These are phyloP conservation scores for Thalia dealbata DNA, from an alignment of 176 grass and related monocot species.

Conservation along the genomic window DNA sequence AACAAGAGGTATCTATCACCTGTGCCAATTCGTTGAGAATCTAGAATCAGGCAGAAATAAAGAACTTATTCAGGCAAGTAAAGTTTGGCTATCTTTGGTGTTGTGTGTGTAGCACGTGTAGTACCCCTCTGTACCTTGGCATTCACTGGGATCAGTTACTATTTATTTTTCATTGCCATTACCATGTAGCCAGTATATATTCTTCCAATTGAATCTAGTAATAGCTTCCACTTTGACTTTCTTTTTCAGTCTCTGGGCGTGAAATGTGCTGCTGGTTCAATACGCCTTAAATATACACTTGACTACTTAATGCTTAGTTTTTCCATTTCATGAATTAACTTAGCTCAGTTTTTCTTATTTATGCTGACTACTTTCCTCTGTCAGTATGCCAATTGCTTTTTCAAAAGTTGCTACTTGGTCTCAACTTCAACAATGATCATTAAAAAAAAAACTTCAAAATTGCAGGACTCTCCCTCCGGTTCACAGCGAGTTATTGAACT, in stretches of 20 bases:
- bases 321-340: background rate
- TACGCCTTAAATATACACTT: background rate
- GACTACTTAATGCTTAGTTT: background rate
- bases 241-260: background rate
- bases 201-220: background rate
- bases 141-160: background rate
- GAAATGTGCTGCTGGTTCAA: too few relatives aligned
- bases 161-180: background rate
- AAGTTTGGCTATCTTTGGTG: background rate
- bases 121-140: background rate
- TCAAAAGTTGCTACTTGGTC: background rate
- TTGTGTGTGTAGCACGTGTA: background rate
- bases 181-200: background rate
- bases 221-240: background rate
- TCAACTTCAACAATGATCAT: constrained; percentile 9
- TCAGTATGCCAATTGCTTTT: constrained; percentile 1
- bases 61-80: constrained; percentile 50
- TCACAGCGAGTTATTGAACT: constrained; percentile 36
- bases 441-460: constrained; percentile 3
- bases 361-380: background rate
- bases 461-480: constrained; percentile 35
- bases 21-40: constrained; percentile 76
- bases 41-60: constrained; percentile 53
- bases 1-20: constrained; percentile 58
- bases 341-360: background rate